Conservation (phyloP, 371 early-diverging fungal species). For the Homolaphlyctis polyrhiza region DNA sequence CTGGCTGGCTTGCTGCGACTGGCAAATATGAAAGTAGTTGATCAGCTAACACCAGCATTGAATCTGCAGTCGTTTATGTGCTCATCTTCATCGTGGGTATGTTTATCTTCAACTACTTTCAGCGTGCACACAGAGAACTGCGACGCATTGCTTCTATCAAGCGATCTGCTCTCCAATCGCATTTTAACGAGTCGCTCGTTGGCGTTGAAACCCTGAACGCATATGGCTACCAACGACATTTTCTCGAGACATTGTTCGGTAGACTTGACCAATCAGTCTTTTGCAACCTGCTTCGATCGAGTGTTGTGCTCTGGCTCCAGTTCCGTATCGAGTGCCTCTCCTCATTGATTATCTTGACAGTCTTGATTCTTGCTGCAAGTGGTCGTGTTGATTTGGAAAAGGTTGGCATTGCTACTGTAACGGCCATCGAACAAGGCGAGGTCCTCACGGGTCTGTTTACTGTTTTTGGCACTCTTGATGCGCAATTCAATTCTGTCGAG, state of each 20-base stretch:
- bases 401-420: not conserved
- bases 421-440: too few relatives aligned
- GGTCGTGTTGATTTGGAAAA: not conserved
- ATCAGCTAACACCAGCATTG: too few relatives aligned
- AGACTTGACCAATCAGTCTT: not conserved
- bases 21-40: too few relatives aligned
- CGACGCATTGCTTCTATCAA: not conserved
- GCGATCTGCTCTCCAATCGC: not conserved
- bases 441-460: not conserved
- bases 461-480: not conserved
- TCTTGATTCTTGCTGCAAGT: not conserved
- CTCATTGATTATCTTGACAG: not conserved
- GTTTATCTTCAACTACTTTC: too few relatives aligned
- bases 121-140: not conserved
- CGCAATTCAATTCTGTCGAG: conserved; percentile 24
- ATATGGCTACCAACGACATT: not conserved
- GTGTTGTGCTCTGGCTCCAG: not conserved
- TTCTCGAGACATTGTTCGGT: not conserved
- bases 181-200: not conserved
- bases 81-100: too few relatives aligned
- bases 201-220: not conserved
- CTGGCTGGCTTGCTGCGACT: too few relatives aligned
- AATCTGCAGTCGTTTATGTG: too few relatives aligned
- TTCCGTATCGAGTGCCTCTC: not conserved
- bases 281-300: not conserved